Evolutionary conservation across 257 asterid species (phyloP).

Genomic region (Pogostemon cablin): DNA sequence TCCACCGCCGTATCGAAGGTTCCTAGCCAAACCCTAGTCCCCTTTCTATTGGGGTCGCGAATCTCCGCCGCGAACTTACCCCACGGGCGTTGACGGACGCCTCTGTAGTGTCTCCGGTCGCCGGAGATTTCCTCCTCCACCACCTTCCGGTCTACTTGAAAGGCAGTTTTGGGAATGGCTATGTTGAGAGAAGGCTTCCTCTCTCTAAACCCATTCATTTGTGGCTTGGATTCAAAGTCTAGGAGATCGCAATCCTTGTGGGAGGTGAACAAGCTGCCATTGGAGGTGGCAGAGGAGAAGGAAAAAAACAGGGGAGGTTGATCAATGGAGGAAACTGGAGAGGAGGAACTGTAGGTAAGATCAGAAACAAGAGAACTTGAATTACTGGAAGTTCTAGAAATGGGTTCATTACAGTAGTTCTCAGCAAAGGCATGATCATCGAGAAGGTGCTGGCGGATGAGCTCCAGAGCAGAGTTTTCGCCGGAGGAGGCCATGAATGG

Average conservation of each 20-base stretch:
- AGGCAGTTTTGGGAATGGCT: constrained; percentile 44
- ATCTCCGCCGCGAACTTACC: constrained; percentile 80
- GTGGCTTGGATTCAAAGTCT: constrained; percentile 49
- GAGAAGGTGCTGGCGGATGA: constrained; percentile 71
- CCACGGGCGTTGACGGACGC: constrained; percentile 75
- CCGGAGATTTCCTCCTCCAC: constrained; percentile 27
- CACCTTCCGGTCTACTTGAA: background rate
- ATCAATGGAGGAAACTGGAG: constrained; percentile 7
- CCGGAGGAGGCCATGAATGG: constrained; percentile 50
- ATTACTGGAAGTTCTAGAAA: constrained; percentile 49
- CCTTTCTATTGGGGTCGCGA: constrained; percentile 71
- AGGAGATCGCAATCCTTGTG: constrained; percentile 13
- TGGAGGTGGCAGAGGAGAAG: constrained; percentile 33
- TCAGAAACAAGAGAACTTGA: constrained; percentile 38
- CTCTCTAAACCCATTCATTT: constrained; percentile 29
- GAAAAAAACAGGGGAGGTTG: constrained; percentile 17
- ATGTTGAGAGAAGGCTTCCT: constrained; percentile 73
- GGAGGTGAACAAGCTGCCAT: constrained; percentile 6
- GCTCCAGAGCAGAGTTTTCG: constrained; percentile 63
- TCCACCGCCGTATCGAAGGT: constrained; percentile 71
- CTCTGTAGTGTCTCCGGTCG: constrained; percentile 62
- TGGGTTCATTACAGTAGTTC: constrained; percentile 41
- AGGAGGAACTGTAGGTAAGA: constrained; percentile 22
- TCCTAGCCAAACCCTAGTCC: constrained; percentile 76
- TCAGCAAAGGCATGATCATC: constrained; percentile 63